Base-by-base conservation (phyloP, 129 eudicot genomes). In the Deinandra increscens region DNA sequence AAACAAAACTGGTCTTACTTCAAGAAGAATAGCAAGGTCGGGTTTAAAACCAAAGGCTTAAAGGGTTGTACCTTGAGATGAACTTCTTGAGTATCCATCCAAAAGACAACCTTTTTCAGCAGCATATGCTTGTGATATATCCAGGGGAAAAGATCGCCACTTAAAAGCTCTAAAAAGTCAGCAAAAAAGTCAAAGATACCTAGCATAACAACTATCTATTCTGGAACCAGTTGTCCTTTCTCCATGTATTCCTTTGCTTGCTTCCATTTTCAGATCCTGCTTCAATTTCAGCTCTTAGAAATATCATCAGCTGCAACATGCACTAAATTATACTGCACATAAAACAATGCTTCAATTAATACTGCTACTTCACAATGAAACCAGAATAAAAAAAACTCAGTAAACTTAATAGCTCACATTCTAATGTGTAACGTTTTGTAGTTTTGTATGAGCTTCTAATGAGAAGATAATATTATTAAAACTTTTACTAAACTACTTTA, bases 61-160 rank as follows among this genome's bases (percentile, higher is more conserved):
- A 66, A 92, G 96, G 51, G 91, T 88, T 15, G 76, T 78, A 77
- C 91, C 98, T 92, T 92, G 98, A 10, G 98, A 92, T 70, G 73
- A 82, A 76, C 98, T 92, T 79, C 96, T 76, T 26, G 98, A 96
- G 71, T 88, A 92, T 72, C 98, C 98, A 78, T 92, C 98, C 77
- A 92, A 77, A 81, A 92, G 98, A 96, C 98, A 92, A 66, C 98
- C 98, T 41, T 86, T 92, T 73, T 92, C 91, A 46, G 68, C 68
- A 62, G 98, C 82, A 80, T 92, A 96, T 60, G 86, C 84, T 74
- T 70, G 80, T 22, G 78, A 77, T 55, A 83, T 48, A 74, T 29
- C 53, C 56, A 76, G n/a, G 74, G 34, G 26, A 78, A 69, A 15
- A 29, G 64, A 39, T 39, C 13, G 64, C 53, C 56, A 48, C 14